Evolutionary conservation across 805 yeast genomes (phyloP).

Genomic region (Suhomyces sp.): DNA sequence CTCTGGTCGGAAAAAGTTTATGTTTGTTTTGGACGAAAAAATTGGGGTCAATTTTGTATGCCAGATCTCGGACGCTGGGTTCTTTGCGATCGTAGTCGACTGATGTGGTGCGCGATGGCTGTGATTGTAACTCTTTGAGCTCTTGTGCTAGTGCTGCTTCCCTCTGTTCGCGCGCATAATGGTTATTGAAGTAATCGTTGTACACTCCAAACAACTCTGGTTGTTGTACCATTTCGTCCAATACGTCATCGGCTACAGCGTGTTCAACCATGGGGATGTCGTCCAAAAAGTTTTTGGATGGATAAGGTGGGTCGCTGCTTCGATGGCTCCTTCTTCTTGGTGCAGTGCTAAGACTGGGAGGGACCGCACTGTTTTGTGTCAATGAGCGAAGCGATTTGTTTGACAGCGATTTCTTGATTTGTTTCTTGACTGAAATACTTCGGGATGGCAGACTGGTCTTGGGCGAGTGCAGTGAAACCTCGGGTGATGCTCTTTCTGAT

Average conservation of each 20-base stretch:
- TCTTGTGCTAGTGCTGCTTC: neutral
- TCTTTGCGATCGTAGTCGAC: neutral
- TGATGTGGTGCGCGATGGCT: neutral
- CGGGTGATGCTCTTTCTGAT: neutral
- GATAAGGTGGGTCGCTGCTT: slow-evolving; percentile 5
- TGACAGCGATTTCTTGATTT: slow-evolving; percentile 1
- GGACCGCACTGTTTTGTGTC: neutral
- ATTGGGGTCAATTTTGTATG: slow-evolving; percentile 6
- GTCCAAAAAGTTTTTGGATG: neutral
- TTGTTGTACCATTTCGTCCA: neutral
- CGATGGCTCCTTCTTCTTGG: slow-evolving; percentile 2
- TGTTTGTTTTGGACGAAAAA: slow-evolving; percentile 10
- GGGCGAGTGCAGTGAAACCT: neutral
- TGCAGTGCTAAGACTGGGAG: neutral
- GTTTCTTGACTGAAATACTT: neutral
- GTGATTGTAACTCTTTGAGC: neutral
- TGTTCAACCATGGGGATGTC: slow-evolving; percentile 1
- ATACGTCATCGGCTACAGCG: neutral
- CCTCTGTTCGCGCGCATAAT: neutral
- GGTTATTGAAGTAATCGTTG: slow-evolving; percentile 6
- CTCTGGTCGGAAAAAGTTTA: slow-evolving; percentile 7
- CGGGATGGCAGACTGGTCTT: neutral
- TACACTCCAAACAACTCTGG: slow-evolving; percentile 2
- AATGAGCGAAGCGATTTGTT: slow-evolving; percentile 2
- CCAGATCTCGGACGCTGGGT: neutral